Conservation (phyloP, 192 early-diverging fungal species). For the Rhizophagus prolifer region DNA sequence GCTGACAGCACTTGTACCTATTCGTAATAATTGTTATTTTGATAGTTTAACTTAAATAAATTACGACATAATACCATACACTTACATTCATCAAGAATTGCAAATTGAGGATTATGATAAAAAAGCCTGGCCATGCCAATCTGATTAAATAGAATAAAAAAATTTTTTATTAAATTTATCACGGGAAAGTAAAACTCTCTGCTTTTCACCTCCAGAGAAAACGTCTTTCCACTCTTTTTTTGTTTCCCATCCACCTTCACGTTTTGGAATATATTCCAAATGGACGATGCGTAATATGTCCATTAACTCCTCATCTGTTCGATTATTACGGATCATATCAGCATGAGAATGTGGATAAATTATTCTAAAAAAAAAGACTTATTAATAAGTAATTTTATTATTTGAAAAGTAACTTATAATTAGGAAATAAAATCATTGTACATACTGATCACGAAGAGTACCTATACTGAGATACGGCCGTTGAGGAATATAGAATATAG, state of each 20-base stretch:
- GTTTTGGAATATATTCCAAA: slow-evolving; percentile 72
- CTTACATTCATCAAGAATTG: slow-evolving; percentile 95
- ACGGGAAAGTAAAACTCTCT: slow-evolving; percentile 51
- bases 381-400: neutral
- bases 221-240: slow-evolving; percentile 91
- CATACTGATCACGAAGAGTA: slow-evolving; percentile 88
- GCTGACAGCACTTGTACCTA: slow-evolving; percentile 72
- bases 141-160: slow-evolving; percentile 27
- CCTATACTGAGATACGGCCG: slow-evolving; percentile 92
- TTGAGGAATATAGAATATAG: slow-evolving; percentile 99
- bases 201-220: slow-evolving; percentile 95
- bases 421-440: slow-evolving; percentile 3
- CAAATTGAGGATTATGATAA: slow-evolving; percentile 94
- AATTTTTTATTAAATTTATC: neutral
- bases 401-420: neutral
- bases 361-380: slow-evolving; percentile 43
- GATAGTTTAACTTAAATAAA: neutral
- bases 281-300: slow-evolving; percentile 83
- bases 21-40: neutral
- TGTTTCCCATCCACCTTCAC: slow-evolving; percentile 89
- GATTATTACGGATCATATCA: slow-evolving; percentile 72
- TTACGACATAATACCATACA: slow-evolving; percentile 19
- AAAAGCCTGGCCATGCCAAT: slow-evolving; percentile 96
- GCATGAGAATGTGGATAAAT: slow-evolving; percentile 91
- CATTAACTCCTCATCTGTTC: slow-evolving; percentile 80